Base-by-base conservation (phyloP, 2,329 filamentous ascomycete species). In the Paracoccidioides lutzii region DNA sequence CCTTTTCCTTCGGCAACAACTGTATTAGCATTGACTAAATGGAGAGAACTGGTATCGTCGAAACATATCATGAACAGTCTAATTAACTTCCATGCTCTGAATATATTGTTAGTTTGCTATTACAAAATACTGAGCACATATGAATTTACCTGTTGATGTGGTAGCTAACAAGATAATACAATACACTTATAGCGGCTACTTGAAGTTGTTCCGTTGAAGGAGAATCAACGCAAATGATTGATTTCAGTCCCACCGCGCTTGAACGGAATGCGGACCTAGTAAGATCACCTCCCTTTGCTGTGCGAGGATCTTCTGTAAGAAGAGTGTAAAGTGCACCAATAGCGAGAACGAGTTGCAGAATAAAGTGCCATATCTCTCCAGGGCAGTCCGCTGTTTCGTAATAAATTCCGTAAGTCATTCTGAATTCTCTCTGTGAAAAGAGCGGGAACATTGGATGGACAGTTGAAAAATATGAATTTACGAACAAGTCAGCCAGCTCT, bases 341-440 rank as follows among this genome's bases (percentile, higher is more conserved):
- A 15, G 71, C 72, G 55, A 74, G 72, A 2, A 73, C 64, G 14
- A 73, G 40, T 51, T 75, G 73, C 43, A 74, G 52, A 15, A 70
- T 68, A 5, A 66, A 65, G 30, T 66, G 64, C 71, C 69, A 73
- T 30, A 66, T 64, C 40, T 40, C 61, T 56, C 52, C 56, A 37
- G 50, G 41, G 30, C 61, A 57, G 30, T 57, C 32, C 59, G 55
- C 37, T 50, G 14, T 51, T 55, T 65, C 32, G 57, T 56, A 63
- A 62, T 56, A 70, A 4, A 61, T 59, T 48, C 65, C 59, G 55
- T 71, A 72, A 48, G 69, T 64, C 8, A 54, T 55, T 6, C 60
- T 53, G 52, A 73, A 71, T 0, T 62, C 59, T 28, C 60, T 62
- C 48, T 62, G 64, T 6, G 67, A 64, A n/a, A 75, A 59, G 1